These are phyloP conservation scores for Paecilomyces sp. DNA, from an alignment of 2,329 filamentous ascomycete species.

Conservation along the genomic window DNA sequence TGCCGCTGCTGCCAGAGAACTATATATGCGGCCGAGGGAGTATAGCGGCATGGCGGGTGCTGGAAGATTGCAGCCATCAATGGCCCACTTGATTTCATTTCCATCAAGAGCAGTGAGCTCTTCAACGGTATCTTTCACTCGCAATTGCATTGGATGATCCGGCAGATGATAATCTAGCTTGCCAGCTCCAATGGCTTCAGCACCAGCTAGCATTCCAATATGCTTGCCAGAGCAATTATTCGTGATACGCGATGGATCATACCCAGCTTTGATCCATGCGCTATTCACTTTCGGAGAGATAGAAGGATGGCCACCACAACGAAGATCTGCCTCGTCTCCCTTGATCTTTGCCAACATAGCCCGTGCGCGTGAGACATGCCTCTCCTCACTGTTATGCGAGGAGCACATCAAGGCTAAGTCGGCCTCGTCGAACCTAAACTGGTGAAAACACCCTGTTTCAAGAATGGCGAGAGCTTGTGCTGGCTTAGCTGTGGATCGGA, in stretches of 20 bases:
- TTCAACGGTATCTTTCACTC: slow-evolving; percentile 30
- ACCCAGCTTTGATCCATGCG: slow-evolving; percentile 33
- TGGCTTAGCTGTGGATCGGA: slow-evolving; percentile 42
- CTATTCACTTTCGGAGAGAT: slow-evolving; percentile 29
- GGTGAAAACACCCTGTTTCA: slow-evolving; percentile 34
- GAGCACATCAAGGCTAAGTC: slow-evolving; percentile 44
- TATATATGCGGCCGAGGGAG: slow-evolving; percentile 29
- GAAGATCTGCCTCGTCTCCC: slow-evolving; percentile 29
- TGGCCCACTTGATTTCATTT: slow-evolving; percentile 32
- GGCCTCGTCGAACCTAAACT: slow-evolving; percentile 29
- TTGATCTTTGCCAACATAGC: slow-evolving; percentile 31
- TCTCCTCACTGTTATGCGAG: slow-evolving; percentile 40
- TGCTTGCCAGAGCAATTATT: slow-evolving; percentile 48
- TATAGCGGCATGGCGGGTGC: slow-evolving; percentile 37
- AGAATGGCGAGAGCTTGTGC: slow-evolving; percentile 39
- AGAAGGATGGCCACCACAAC: slow-evolving; percentile 38
- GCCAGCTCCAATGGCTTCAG: slow-evolving; percentile 27
- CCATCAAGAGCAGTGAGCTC: slow-evolving; percentile 24
- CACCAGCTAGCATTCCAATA: slow-evolving; percentile 40
- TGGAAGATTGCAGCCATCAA: slow-evolving; percentile 44
- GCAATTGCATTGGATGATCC: slow-evolving; percentile 32
- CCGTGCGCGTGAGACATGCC: slow-evolving; percentile 31
- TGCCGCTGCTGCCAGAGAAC: slow-evolving; percentile 29
- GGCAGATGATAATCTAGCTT: slow-evolving; percentile 29
- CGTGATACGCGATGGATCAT: slow-evolving; percentile 29